phyloP scores from a whole-genome alignment of 306 rosid genomes.

The Calophaca sinica region DNA sequence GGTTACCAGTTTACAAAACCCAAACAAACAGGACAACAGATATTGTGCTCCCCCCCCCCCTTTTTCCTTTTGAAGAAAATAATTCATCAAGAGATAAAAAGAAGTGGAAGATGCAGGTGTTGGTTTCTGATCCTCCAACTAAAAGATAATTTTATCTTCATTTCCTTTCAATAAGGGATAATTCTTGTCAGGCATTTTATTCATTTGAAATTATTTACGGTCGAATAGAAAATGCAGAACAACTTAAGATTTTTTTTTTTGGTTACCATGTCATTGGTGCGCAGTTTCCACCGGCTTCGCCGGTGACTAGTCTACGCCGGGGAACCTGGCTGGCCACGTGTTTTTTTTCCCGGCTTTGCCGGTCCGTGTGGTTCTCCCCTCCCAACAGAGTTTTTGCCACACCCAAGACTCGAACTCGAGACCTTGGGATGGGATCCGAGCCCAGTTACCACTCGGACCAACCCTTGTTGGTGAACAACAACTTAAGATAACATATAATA shows the following conservation, averaged over 20 bases:
- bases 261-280: too few species aligned
- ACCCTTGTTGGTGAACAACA: too few species aligned
- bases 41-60: too few species aligned
- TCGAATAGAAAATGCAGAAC: constrained; percentile 12
- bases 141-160: neutral
- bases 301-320: too few species aligned
- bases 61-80: neutral
- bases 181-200: constrained; percentile 19
- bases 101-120: constrained; percentile 10
- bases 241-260: neutral
- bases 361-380: too few species aligned
- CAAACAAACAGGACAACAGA: neutral
- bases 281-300: too few species aligned
- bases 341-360: too few species aligned
- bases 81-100: constrained; percentile 16
- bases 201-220: neutral
- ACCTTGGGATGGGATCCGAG: too few species aligned
- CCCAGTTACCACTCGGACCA: too few species aligned
- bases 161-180: constrained; percentile 24
- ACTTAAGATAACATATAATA: constrained; percentile 16
- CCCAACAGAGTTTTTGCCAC: too few species aligned
- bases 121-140: constrained; percentile 28
- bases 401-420: too few species aligned
- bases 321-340: too few species aligned
- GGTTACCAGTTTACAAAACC: neutral